Evolutionary conservation across 2,329 filamentous ascomycete genomes (phyloP), one percentile per base, ranked within the genome.

Genomic region (Rhynchosporium graminicola): DNA sequence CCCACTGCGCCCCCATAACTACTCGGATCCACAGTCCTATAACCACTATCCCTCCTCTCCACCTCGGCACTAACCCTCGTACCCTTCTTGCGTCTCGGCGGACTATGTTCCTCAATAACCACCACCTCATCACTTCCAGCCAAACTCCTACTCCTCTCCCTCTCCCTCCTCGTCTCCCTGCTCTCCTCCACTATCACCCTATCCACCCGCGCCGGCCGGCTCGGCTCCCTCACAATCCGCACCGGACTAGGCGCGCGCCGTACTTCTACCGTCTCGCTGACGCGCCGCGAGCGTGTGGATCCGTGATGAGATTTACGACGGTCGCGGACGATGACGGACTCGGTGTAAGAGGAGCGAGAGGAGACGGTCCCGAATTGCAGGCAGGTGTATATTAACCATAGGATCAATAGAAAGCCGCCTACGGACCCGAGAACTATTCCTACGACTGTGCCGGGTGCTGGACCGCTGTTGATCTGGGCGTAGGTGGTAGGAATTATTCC

Each of bases 401-500:
- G 73, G 36, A 84, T 65, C 5, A 84, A 74, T 29, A 84, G 73
- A 73, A 84, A 83, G 52, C 80, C 82, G 6, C 75, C 77, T 28
- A 85, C 79, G 61, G 77, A 79, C 65, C 82, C 82, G 31, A 85
- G 76, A 5, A 83, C 81, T 62, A 88, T 87, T 60, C 86, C 86
- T 9, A 80, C 84, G 0, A 88, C 80, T 45, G 80, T 80, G 59
- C 83, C 85, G 0, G 85, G 80, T 0, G 78, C 52, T 0, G 84
- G 84, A 5, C 83, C 80, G 31, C 76, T 70, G 71, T 82, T 75
- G 40, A 84, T 76, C 58, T 78, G 77, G 51, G 80, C 78, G 74
- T 89, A 89, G 68, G 84, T 84, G 31, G 83, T 80, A 1, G 86
- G 85, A 68, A 89, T 86, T 64, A 84, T 79, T 40, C 55, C 28